Evolutionary conservation across 345 rosid genomes (phyloP), one percentile per base, ranked within the genome.

Genomic region (sweet orange (Citrus sinensis)): DNA sequence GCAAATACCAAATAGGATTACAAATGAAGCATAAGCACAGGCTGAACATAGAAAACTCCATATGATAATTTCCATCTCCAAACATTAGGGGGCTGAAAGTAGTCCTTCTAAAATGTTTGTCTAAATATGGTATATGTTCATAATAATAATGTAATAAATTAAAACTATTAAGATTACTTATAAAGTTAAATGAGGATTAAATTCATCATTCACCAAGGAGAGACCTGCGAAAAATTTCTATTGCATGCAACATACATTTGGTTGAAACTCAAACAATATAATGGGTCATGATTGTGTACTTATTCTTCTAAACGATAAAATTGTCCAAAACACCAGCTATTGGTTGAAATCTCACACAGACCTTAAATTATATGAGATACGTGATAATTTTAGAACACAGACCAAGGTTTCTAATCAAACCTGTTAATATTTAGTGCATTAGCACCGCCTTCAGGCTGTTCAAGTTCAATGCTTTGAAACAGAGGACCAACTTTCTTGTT

Each of bases 371-470:
- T 35, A 64, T 27, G 22, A 49, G 37, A 54, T n/a, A 30, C n/a
- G 35, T 54, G 37, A 32, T 49, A 22, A 49, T 65, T 25, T 29
- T 51, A 16, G 2, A 54, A 34, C 25, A 22, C 16, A 19, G 27
- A 39, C 42, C 40, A 67, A 64, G 37, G 75, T 51, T n/a, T 42
- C n/a, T 35, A 70, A 71, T 29, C 3, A 81, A 70, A 95, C 98
- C 98, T 95, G 94, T 92, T 96, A 68, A 92, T 88, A 80, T 96
- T 96, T 65, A 96, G 92, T 85, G 99, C 98, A 86, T 89, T 94
- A 72, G 98, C 99, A 76, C 99, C 98, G 29, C 99, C 99, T 85
- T 92, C 98, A 78, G 93, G 97, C 84, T 96, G 98, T 80, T 91
- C 94, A 84, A 96, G 85, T 81, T 88, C 94, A 80, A 89, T 81